Base-by-base conservation (phyloP, 345 rosid species). In the Salix exigua region DNA sequence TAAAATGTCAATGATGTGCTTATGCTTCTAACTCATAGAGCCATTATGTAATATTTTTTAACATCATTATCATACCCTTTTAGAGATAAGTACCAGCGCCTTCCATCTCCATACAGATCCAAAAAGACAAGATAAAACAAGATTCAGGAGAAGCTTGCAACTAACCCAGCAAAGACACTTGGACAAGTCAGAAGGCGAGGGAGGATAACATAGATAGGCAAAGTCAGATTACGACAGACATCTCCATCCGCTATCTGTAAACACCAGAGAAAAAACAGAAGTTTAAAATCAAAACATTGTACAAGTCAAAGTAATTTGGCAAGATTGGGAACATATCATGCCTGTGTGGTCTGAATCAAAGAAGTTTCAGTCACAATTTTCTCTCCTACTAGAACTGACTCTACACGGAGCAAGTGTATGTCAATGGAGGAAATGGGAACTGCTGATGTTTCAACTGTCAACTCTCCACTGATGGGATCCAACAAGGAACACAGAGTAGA, bases 151-250 rank as follows among this genome's bases (percentile, higher is more conserved):
- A 67, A 64, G 48, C 33, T 42, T 53, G 79, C 67, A 69, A 80
- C 83, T 83, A 77, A 92, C 98, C 98, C 97, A 6, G 96, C 99
- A 26, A 91, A 90, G 79, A 86, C 69, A n/a, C 97, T 91, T 58
- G 96, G 97, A 80, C 94, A 90, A 76, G 93, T 85, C 76, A 93
- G 81, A 80, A 95, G 99, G 66, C 97, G 97, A 62, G 97, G 99
- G 51, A 88, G 90, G 77, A 91, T 74, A 69, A 90, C 89, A 66
- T 95, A 81, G 73, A 95, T 88, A 31, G 97, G 99, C 73, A 95
- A 72, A 70, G 85, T 83, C 89, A 88, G 81, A 77, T 85, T 83
- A 50, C 75, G 90, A 75, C 88, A 95, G 63, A 95, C 88, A 86
- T 95, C 97, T 81, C 97, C 97, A 85, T 95, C 97, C 25, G 90